These are phyloP conservation scores for Artemisia annua DNA, from an alignment of 129 eudicot species.

Conservation along the genomic window DNA sequence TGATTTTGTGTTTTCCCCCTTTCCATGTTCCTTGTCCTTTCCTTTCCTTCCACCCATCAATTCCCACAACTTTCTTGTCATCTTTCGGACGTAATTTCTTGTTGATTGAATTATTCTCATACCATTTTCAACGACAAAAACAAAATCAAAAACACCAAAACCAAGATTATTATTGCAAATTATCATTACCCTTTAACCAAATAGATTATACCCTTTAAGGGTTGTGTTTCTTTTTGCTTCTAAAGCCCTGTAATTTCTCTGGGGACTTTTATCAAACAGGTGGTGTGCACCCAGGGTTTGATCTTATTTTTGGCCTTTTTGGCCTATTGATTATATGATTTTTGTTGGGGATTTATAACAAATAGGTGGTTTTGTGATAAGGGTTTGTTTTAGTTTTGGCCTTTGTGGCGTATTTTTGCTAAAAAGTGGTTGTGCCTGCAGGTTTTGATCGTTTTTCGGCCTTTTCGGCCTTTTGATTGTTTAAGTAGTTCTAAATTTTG, in stretches of 20 bases:
- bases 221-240: background rate
- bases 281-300: constrained; percentile 35
- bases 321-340: constrained; percentile 3
- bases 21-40: constrained; percentile 14
- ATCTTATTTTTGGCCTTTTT: background rate
- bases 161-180: constrained; percentile 11
- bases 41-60: background rate
- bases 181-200: background rate
- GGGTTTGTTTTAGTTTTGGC: background rate
- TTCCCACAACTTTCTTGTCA: constrained; percentile 24
- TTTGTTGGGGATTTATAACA: background rate
- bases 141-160: constrained; percentile 1
- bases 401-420: constrained; percentile 30
- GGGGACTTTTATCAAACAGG: constrained; percentile 28
- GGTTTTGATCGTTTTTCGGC: constrained; percentile 5
- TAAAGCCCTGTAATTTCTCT: background rate
- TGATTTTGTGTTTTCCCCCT: constrained; percentile 14
- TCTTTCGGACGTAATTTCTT: constrained; percentile 41
- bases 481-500: constrained; percentile 8
- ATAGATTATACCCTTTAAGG: constrained; percentile 9
- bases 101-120: constrained; percentile 40
- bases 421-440: constrained; percentile 50
- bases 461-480: constrained; percentile 8
- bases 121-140: constrained; percentile 10
- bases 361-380: background rate